These are phyloP conservation scores for Dryadomyces sulphureus DNA, from an alignment of 2,329 filamentous ascomycete species.

Conservation along the genomic window DNA sequence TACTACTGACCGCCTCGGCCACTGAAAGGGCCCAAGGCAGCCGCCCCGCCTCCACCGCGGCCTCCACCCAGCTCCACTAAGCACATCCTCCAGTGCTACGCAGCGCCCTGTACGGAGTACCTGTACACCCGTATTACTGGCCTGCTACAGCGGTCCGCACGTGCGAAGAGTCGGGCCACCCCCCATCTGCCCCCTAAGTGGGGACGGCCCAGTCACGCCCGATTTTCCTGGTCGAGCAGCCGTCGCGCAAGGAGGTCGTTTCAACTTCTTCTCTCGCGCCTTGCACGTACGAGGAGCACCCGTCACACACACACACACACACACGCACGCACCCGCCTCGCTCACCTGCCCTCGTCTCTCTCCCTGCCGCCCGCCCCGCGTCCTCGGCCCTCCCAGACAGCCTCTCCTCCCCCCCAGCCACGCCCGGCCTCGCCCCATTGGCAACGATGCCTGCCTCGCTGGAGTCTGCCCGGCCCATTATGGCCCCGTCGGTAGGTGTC, in stretches of 20 bases:
- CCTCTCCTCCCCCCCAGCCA: no score
- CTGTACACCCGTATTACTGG: neutral
- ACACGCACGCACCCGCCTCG: no score
- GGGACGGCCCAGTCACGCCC: neutral
- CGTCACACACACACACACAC: no score
- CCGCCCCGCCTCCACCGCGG: no score
- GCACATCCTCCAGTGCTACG: no score
- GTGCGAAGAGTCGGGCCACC: neutral
- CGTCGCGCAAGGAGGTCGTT: no score
- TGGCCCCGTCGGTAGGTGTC: constrained; percentile 44
- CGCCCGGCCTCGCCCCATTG: neutral
- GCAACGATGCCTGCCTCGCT: constrained; percentile 40
- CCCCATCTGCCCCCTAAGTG: neutral
- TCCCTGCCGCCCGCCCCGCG: no score
- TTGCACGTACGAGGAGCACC: no score
- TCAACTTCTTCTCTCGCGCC: no score
- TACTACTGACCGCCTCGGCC: neutral
- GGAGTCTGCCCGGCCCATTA: constrained; percentile 46
- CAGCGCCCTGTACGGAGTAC: neutral
- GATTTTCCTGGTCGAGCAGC: no score
- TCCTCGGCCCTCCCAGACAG: no score
- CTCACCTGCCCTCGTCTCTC: no score
- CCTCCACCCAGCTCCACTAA: neutral
- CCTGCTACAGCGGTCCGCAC: neutral
- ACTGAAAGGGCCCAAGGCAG: neutral